A percentile compares a stretch with the other conserved stretches of the same genome.
Evolutionary conservation across 1,284 basidiomycete species (phyloP).

Genomic region (Butyriboletus appendiculatus): DNA sequence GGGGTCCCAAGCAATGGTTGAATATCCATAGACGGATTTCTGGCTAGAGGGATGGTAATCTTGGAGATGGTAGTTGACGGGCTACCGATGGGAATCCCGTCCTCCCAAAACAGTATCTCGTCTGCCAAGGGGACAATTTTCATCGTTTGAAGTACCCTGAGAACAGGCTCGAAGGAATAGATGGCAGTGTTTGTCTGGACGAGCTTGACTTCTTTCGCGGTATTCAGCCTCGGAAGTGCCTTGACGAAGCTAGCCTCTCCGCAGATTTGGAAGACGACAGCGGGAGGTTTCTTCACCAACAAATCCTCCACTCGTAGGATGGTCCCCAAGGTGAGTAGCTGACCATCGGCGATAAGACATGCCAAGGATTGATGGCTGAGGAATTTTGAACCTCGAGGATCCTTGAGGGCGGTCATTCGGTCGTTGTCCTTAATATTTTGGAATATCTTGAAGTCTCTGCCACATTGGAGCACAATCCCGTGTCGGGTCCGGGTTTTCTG

Average conservation of each 20-base stretch:
- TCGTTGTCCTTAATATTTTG: slow-evolving; percentile 34
- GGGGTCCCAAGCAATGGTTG: slow-evolving; percentile 38
- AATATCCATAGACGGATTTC: slow-evolving; percentile 43
- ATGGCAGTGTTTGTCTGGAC: slow-evolving; percentile 61
- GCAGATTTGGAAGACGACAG: slow-evolving; percentile 53
- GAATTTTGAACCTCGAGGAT: slow-evolving; percentile 39
- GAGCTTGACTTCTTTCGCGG: slow-evolving; percentile 41
- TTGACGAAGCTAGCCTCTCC: slow-evolving; percentile 41
- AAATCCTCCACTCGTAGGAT: slow-evolving; percentile 55
- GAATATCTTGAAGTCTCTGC: slow-evolving; percentile 44
- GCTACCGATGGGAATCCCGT: slow-evolving; percentile 21
- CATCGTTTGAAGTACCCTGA: slow-evolving; percentile 51
- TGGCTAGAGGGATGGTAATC: slow-evolving; percentile 39
- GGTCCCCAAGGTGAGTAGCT: slow-evolving; percentile 53
- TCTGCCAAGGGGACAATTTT: slow-evolving; percentile 43
- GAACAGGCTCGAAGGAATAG: slow-evolving; percentile 61
- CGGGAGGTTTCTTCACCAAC: slow-evolving; percentile 46
- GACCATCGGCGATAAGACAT: slow-evolving; percentile 49
- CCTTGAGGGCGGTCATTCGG: slow-evolving; percentile 39
- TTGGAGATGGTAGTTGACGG: slow-evolving; percentile 6
- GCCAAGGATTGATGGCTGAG: slow-evolving; percentile 53
- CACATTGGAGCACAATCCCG: slow-evolving; percentile 47
- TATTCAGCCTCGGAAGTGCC: slow-evolving; percentile 43
- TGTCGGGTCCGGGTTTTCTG: slow-evolving; percentile 44
- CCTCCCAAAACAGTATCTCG: slow-evolving; percentile 57